A percentile compares a stretch with the other conserved stretches of the same genome.
phyloP scores from a whole-genome alignment of 2,329 filamentous ascomycete species.

The Canariomyces notabilis region DNA sequence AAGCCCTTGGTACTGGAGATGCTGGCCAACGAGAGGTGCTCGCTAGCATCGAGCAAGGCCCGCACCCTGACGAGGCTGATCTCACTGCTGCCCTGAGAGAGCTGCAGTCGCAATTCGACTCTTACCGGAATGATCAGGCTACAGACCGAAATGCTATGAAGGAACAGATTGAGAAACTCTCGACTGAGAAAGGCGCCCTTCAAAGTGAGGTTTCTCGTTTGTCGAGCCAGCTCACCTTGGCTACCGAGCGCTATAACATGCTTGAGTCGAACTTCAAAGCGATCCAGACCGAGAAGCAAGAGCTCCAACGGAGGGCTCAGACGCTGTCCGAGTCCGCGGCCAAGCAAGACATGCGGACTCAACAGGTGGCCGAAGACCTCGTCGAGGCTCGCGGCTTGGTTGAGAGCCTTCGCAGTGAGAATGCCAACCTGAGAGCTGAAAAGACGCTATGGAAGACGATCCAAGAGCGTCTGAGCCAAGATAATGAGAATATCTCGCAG shows the following conservation, averaged over 20 bases:
- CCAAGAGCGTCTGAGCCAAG: slow-evolving; percentile 79
- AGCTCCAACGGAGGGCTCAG: slow-evolving; percentile 79
- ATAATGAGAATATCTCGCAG: slow-evolving; percentile 78
- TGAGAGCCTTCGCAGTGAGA: slow-evolving; percentile 86
- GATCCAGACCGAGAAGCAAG: slow-evolving; percentile 76
- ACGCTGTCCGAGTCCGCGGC: slow-evolving; percentile 74
- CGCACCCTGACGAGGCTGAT: slow-evolving; percentile 56
- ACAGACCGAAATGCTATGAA: slow-evolving; percentile 78
- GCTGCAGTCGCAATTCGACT: slow-evolving; percentile 83
- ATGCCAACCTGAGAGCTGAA: slow-evolving; percentile 87
- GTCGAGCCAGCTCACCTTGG: slow-evolving; percentile 74
- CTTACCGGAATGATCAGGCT: slow-evolving; percentile 78
- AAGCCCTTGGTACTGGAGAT: slow-evolving; percentile 65
- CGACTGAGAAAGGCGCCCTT: slow-evolving; percentile 74
- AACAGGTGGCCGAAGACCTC: slow-evolving; percentile 89
- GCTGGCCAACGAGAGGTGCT: slow-evolving; percentile 50
- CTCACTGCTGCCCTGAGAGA: slow-evolving; percentile 78
- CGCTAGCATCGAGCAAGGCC: slow-evolving; percentile 53
- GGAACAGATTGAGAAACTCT: slow-evolving; percentile 75
- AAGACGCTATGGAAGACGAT: slow-evolving; percentile 94
- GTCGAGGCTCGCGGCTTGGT: slow-evolving; percentile 76
- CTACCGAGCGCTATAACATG: slow-evolving; percentile 81
- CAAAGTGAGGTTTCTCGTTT: slow-evolving; percentile 77
- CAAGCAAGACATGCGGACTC: slow-evolving; percentile 83
- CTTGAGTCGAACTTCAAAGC: slow-evolving; percentile 82